A percentile compares a stretch with the other conserved stretches of the same genome.
Evolutionary conservation across 2,329 filamentous ascomycete species (phyloP).

Genomic region (Cytospora paraplurivora): DNA sequence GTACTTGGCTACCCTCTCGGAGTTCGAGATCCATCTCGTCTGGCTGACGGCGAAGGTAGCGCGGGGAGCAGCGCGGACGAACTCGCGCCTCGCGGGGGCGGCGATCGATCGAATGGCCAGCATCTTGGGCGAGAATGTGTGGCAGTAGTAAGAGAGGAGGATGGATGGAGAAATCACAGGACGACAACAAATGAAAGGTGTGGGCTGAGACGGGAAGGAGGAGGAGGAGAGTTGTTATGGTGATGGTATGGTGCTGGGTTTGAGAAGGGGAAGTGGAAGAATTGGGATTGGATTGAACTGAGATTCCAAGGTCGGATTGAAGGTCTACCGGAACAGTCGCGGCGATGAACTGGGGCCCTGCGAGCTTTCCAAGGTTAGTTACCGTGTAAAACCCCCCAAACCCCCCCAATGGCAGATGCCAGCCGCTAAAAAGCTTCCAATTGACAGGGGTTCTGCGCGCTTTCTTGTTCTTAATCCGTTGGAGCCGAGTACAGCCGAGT

Average conservation of each 20-base stretch:
- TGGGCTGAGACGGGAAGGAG: not conserved
- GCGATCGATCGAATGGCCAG: slow-evolving; percentile 78
- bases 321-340: not conserved
- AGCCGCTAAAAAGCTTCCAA: slow-evolving; percentile 27
- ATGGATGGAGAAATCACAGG: not conserved
- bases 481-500: slow-evolving; percentile 27
- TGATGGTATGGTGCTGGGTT: not conserved
- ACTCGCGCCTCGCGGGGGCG: slow-evolving; percentile 75
- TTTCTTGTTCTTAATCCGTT: slow-evolving; percentile 25
- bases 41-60: slow-evolving; percentile 46
- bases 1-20: slow-evolving; percentile 86
- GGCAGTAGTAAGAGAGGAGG: not conserved
- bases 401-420: slow-evolving; percentile 4
- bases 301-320: not conserved
- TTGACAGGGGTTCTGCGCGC: slow-evolving; percentile 25
- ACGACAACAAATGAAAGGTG: slow-evolving; percentile 21
- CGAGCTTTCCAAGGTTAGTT: not conserved
- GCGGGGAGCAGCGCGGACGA: slow-evolving; percentile 69
- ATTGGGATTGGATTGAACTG: not conserved
- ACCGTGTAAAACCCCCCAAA: too few relatives aligned
- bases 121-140: slow-evolving; percentile 54
- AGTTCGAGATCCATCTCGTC: slow-evolving; percentile 62
- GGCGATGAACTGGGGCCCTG: not conserved
- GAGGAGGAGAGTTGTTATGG: slow-evolving; percentile 1
- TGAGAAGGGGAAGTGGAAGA: not conserved